These are phyloP conservation scores for Cyanodermella asteris DNA, from an alignment of 2,329 filamentous ascomycete genomes.

Conservation along the genomic window DNA sequence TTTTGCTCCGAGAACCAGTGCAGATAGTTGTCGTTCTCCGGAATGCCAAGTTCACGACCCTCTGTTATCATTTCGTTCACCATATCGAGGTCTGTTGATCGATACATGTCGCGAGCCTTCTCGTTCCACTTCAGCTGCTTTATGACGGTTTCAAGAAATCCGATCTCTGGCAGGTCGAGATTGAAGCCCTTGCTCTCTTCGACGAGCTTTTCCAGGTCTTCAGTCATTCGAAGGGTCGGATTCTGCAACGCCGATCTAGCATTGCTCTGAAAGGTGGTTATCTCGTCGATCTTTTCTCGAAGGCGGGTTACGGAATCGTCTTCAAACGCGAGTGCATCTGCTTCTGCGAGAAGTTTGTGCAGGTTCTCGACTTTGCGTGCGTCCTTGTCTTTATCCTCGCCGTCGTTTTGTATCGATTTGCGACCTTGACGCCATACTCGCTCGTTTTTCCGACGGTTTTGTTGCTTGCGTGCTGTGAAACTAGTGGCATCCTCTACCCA, in stretches of 20 bases:
- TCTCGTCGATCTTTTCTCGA: constrained; percentile 63
- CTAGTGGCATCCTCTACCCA: constrained; percentile 95
- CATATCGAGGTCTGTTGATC: constrained; percentile 50
- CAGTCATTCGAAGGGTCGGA: constrained; percentile 37
- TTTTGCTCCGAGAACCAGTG: constrained; percentile 55
- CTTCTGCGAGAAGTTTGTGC: constrained; percentile 59
- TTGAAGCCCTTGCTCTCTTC: constrained; percentile 78
- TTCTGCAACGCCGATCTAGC: constrained; percentile 50
- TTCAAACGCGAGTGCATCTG: constrained; percentile 76
- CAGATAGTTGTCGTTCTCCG: constrained; percentile 60
- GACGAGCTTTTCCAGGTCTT: constrained; percentile 73
- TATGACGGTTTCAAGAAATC: constrained; percentile 55
- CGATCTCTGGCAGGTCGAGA: constrained; percentile 74
- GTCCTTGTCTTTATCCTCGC: constrained; percentile 66
- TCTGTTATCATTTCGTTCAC: constrained; percentile 60
- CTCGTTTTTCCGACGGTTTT: constrained; percentile 88
- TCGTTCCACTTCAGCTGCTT: constrained; percentile 80
- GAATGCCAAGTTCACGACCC: constrained; percentile 55
- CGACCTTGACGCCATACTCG: constrained; percentile 58
- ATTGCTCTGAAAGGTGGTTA: constrained; percentile 63
- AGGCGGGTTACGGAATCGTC: constrained; percentile 75
- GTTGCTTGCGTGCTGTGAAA: constrained; percentile 92
- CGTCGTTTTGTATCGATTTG: constrained; percentile 50
- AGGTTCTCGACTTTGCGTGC: constrained; percentile 78
- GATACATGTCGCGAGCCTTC: constrained; percentile 43